Evolutionary conservation across 2,329 filamentous ascomycete species (phyloP).

Genomic region (Byssothecium circinans): DNA sequence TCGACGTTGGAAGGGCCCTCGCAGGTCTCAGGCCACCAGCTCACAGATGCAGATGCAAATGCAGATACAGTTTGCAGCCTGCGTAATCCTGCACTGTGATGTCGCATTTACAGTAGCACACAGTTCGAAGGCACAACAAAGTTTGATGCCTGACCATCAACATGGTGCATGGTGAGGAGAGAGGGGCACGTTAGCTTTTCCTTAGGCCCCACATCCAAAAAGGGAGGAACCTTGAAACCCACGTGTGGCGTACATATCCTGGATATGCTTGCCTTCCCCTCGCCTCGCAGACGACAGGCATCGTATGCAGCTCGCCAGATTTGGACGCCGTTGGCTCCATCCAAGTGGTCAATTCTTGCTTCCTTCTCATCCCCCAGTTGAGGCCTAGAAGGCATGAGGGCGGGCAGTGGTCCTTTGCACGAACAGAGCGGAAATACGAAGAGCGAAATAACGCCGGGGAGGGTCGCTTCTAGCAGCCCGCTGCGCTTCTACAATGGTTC

Average conservation of each 20-base stretch:
- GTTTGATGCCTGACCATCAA: neutral
- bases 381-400: neutral
- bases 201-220: conserved; percentile 1
- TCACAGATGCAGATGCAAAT: neutral
- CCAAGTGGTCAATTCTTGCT: neutral
- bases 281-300: neutral
- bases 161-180: neutral
- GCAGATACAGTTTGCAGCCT: neutral
- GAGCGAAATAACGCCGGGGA: neutral
- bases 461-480: no score
- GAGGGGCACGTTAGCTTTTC: no score
- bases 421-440: neutral
- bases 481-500: no score
- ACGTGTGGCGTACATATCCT: neutral
- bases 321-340: neutral
- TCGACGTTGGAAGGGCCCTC: conserved; percentile 2
- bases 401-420: neutral
- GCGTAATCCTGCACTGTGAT: neutral
- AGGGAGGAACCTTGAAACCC: neutral
- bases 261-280: neutral
- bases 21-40: conserved; percentile 9
- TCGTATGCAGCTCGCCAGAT: neutral
- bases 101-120: neutral
- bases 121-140: neutral
- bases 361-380: neutral